phyloP scores from a whole-genome alignment of 352 stramenopile species.

The Phytophthora sp. region DNA sequence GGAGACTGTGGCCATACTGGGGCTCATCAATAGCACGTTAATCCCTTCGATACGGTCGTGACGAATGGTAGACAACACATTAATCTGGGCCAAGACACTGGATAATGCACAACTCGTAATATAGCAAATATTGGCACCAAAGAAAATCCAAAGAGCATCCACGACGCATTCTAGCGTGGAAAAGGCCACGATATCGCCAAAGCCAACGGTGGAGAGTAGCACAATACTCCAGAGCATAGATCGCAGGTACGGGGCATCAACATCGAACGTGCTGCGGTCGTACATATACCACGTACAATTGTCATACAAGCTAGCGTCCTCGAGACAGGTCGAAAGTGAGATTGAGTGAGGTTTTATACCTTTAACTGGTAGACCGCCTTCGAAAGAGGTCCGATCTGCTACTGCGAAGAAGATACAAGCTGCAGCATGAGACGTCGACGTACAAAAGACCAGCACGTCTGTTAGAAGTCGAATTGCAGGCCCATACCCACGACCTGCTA shows the following conservation, averaged over 20 bases:
- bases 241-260: slow-evolving; percentile 65
- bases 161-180: slow-evolving; percentile 61
- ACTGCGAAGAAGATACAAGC: slow-evolving; percentile 68
- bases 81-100: slow-evolving; percentile 62
- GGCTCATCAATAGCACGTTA: slow-evolving; percentile 59
- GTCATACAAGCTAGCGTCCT: slow-evolving; percentile 50
- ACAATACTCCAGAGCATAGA: slow-evolving; percentile 79
- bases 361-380: slow-evolving; percentile 46
- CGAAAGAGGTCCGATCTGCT: slow-evolving; percentile 49
- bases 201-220: slow-evolving; percentile 71
- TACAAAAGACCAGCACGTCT: slow-evolving; percentile 57
- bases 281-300: slow-evolving; percentile 83
- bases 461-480: slow-evolving; percentile 52
- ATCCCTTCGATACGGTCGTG: slow-evolving; percentile 65
- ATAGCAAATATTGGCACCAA: slow-evolving; percentile 80
- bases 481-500: slow-evolving; percentile 52
- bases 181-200: slow-evolving; percentile 72
- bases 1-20: slow-evolving; percentile 45
- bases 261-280: slow-evolving; percentile 62
- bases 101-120: slow-evolving; percentile 65
- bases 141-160: slow-evolving; percentile 71
- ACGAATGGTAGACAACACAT: slow-evolving; percentile 50
- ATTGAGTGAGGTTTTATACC: slow-evolving; percentile 42
- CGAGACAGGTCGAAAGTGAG: slow-evolving; percentile 47
- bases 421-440: slow-evolving; percentile 46